Evolutionary conservation across 768 basidiomycete species (phyloP).

Genomic region (Agrocybe chaxingu): DNA sequence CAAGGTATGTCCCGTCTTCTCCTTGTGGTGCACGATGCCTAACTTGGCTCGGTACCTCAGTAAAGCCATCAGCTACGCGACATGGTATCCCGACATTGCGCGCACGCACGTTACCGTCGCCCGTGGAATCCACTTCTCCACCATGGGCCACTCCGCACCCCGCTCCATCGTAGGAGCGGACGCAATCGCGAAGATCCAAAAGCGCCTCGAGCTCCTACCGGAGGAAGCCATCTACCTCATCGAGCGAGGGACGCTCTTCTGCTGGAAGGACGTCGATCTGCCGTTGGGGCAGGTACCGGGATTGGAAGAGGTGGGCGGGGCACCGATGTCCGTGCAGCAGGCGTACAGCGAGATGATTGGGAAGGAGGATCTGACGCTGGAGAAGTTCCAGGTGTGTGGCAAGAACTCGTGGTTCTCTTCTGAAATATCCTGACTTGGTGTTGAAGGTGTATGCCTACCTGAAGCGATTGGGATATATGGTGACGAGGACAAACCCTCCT

Average conservation of each 20-base stretch:
- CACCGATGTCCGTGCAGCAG: slow-evolving; percentile 90
- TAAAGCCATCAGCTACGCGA: slow-evolving; percentile 75
- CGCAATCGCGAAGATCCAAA: slow-evolving; percentile 44
- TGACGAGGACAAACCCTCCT: slow-evolving; percentile 73
- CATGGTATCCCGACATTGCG: slow-evolving; percentile 69
- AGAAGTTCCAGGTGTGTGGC: slow-evolving; percentile 77
- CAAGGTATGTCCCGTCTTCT: slow-evolving; percentile 51
- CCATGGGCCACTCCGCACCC: slow-evolving; percentile 78
- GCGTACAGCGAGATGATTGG: slow-evolving; percentile 86
- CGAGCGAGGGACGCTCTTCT: slow-evolving; percentile 85
- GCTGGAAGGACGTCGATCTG: slow-evolving; percentile 58
- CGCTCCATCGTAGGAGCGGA: slow-evolving; percentile 33
- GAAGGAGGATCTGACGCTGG: slow-evolving; percentile 69
- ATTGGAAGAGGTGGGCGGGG: slow-evolving; percentile 45
- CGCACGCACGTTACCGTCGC: slow-evolving; percentile 67
- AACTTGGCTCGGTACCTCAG: slow-evolving; percentile 31
- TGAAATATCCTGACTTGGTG: neutral
- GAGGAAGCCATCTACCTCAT: slow-evolving; percentile 95
- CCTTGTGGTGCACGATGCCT: neutral
- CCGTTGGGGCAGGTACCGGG: slow-evolving; percentile 27
- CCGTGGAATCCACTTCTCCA: slow-evolving; percentile 80
- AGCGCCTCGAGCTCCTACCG: slow-evolving; percentile 81
- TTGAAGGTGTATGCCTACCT: slow-evolving; percentile 87
- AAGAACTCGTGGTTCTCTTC: neutral
- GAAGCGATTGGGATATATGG: slow-evolving; percentile 85